Conservation (phyloP, 2,329 filamentous ascomycete species). For the Aureobasidium pullulans region DNA sequence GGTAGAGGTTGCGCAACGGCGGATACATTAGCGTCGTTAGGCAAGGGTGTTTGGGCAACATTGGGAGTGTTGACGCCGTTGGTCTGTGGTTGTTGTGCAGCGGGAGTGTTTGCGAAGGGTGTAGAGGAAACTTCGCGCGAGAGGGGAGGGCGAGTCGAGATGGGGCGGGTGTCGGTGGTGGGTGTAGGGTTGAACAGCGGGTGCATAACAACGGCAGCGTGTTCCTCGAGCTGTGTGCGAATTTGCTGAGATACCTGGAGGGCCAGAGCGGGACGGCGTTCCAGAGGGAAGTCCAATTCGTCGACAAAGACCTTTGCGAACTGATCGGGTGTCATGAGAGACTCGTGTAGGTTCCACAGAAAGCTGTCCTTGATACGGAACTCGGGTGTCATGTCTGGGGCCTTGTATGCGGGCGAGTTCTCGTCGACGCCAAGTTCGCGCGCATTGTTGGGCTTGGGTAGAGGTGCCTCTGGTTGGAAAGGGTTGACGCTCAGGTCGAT, state of each 20-base stretch:
- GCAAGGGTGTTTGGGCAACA: constrained; percentile 38
- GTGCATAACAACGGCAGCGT: constrained; percentile 87
- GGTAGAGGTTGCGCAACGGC: constrained; percentile 60
- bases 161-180: constrained; percentile 23
- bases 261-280: constrained; percentile 54
- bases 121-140: constrained; percentile 47
- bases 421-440: constrained; percentile 58
- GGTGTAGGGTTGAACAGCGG: constrained; percentile 59
- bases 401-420: constrained; percentile 68
- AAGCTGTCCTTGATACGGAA: constrained; percentile 94
- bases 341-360: constrained; percentile 94
- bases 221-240: constrained; percentile 89
- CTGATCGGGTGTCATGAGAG: constrained; percentile 86
- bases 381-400: constrained; percentile 70
- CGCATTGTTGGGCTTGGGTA: constrained; percentile 56
- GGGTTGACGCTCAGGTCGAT: constrained; percentile 89
- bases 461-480: constrained; percentile 59
- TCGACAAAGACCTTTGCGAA: constrained; percentile 88
- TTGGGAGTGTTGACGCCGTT: constrained; percentile 39
- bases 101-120: constrained; percentile 26
- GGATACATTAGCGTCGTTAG: constrained; percentile 51
- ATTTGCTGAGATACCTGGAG: constrained; percentile 88
- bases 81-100: constrained; percentile 38
- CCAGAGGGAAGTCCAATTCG: constrained; percentile 82
- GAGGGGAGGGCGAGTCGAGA: constrained; percentile 30